Evolutionary conservation across 2,329 filamentous ascomycete species (phyloP).

Genomic region (Xylaria hypoxylon): DNA sequence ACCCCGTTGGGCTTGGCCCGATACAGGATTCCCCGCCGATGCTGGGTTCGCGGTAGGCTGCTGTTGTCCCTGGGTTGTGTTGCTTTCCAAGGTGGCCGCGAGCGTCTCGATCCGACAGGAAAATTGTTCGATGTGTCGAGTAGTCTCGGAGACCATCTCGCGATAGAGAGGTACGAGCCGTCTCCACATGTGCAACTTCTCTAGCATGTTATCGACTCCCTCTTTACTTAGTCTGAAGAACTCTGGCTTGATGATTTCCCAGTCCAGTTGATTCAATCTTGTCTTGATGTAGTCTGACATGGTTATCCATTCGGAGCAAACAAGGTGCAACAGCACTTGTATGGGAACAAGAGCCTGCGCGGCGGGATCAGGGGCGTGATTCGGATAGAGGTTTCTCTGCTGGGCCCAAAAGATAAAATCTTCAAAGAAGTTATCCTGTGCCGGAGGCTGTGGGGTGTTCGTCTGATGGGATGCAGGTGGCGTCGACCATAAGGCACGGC

Average conservation of each 20-base stretch:
- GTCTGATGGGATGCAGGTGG: conserved; percentile 23
- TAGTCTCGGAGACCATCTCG: conserved; percentile 46
- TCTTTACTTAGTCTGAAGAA: conserved; percentile 40
- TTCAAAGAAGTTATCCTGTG: conserved; percentile 39
- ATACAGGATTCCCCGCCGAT: neutral
- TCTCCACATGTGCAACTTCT: conserved; percentile 47
- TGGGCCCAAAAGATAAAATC: conserved; percentile 47
- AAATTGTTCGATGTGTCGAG: conserved; percentile 34
- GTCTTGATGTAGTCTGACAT: conserved; percentile 49
- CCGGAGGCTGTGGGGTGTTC: neutral
- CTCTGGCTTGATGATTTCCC: conserved; percentile 45
- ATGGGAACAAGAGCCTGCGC: conserved; percentile 37
- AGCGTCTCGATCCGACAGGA: conserved; percentile 21
- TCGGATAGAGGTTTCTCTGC: conserved; percentile 36
- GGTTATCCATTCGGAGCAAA: conserved; percentile 47
- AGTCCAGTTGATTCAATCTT: conserved; percentile 46
- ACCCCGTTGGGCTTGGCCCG: neutral
- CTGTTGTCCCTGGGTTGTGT: neutral
- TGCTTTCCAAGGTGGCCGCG: neutral
- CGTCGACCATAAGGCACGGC: conserved; percentile 39
- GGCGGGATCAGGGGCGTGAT: neutral
- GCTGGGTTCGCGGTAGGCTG: neutral
- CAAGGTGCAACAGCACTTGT: conserved; percentile 44
- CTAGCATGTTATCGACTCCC: conserved; percentile 40
- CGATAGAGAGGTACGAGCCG: conserved; percentile 46